Conservation (phyloP, 352 stramenopile species). For the Phytophthora lateralis region DNA sequence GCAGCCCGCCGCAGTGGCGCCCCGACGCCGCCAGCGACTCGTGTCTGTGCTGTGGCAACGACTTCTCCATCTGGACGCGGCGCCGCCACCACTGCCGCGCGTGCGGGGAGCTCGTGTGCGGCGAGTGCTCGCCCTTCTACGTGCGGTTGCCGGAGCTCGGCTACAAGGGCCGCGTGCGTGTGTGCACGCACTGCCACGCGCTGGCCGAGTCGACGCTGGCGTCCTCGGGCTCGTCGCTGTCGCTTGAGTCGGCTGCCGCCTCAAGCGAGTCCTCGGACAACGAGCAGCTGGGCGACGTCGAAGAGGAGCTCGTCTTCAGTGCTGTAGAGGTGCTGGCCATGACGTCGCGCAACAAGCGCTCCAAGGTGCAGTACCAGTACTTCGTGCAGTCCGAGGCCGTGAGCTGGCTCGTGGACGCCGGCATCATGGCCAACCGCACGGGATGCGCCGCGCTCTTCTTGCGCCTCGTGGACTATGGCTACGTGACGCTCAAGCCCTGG, state of each 20-base stretch:
- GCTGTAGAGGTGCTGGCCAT: constrained; percentile 73
- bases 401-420: constrained; percentile 79
- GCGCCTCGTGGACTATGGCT: constrained; percentile 69
- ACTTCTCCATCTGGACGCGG: constrained; percentile 76
- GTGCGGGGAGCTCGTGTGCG: constrained; percentile 80
- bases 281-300: constrained; percentile 55
- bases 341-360: constrained; percentile 70
- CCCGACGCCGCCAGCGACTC: constrained; percentile 74
- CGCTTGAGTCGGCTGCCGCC: constrained; percentile 26
- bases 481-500: constrained; percentile 72
- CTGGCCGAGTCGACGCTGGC: constrained; percentile 32
- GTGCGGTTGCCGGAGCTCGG: constrained; percentile 63
- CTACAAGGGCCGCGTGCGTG: constrained; percentile 71
- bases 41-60: constrained; percentile 67
- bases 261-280: constrained; percentile 59
- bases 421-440: constrained; percentile 64
- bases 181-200: constrained; percentile 73
- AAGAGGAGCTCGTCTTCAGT: constrained; percentile 62
- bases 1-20: constrained; percentile 56
- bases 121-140: constrained; percentile 68
- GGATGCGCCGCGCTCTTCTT: constrained; percentile 59
- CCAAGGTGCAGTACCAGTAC: constrained; percentile 82
- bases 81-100: constrained; percentile 83
- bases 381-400: constrained; percentile 87
- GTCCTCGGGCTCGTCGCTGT: constrained; percentile 39